Percentiles rank a stretch among this genome's conserved stretches.
Evolutionary conservation across 495 filamentous ascomycete genomes (phyloP).

Genomic region (Apodospora peruviana): DNA sequence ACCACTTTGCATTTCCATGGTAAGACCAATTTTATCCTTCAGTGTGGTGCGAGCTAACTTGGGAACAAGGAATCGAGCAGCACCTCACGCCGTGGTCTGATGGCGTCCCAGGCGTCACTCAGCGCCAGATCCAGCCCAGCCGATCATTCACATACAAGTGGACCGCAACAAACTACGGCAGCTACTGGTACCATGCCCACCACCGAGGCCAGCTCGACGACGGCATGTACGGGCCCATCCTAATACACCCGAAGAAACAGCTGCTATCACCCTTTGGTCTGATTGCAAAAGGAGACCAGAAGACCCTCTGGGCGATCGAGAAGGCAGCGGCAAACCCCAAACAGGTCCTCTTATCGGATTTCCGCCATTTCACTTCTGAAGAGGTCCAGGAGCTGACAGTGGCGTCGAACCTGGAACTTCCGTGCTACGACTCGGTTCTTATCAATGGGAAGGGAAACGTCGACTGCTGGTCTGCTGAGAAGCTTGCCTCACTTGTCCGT

Average conservation of each 20-base stretch:
- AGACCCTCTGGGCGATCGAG: slow-evolving; percentile 37
- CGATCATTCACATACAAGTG: slow-evolving; percentile 41
- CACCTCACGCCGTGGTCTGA: slow-evolving; percentile 36
- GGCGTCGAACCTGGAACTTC: slow-evolving; percentile 31
- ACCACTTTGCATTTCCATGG: slow-evolving; percentile 52
- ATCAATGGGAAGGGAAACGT: slow-evolving; percentile 51
- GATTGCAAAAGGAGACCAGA: slow-evolving; percentile 36
- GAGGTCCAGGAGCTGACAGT: slow-evolving; percentile 36
- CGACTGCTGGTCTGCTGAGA: slow-evolving; percentile 33
- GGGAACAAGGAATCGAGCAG: slow-evolving; percentile 47
- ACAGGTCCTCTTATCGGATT: slow-evolving; percentile 50
- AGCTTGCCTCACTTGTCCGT: slow-evolving; percentile 30
- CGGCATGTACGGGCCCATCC: slow-evolving; percentile 47
- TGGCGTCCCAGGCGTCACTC: slow-evolving; percentile 31
- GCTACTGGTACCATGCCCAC: slow-evolving; percentile 55
- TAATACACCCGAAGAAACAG: slow-evolving; percentile 39
- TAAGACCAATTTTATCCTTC: slow-evolving; percentile 9
- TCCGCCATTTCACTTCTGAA: slow-evolving; percentile 45
- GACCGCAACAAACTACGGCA: slow-evolving; percentile 44
- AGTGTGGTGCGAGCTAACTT: background rate
- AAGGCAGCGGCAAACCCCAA: slow-evolving; percentile 38
- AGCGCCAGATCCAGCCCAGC: slow-evolving; percentile 41
- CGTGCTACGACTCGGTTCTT: slow-evolving; percentile 45
- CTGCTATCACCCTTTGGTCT: slow-evolving; percentile 39
- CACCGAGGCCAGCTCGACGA: slow-evolving; percentile 41